Evolutionary conservation across 2,329 filamentous ascomycete species (phyloP), one percentile per base, ranked within the genome.

Genomic region (Stromatinia cepivora): DNA sequence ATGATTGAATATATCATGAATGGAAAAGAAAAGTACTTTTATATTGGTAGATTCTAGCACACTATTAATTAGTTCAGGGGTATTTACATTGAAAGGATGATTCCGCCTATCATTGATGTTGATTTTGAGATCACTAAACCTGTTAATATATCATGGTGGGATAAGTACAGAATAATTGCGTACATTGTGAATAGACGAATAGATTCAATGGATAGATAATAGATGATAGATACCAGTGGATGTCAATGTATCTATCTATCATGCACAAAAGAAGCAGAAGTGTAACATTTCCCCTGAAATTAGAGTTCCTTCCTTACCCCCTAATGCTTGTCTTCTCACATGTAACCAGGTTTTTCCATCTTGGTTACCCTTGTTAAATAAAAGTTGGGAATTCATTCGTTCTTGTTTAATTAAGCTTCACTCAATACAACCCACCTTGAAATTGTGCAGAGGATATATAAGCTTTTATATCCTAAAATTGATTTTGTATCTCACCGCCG

Each of bases 231-330:
- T 39, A 36, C 36, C 36, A 36, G 36, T 10, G 0, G 2, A 15
- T 42, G 39, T 42, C 39, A 15, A 42, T 13, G 45, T 22, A 20
- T 48, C 39, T 39, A 42, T 42, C 10, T 17, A 46, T 22, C n/a
- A 6, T 39, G 34, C 54, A 57, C 34, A 39, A 57, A 39, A 39
- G 31, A 20, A 39, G 54, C 22, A 39, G 11, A 57, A 39, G 34
- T 39, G 58, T 46, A n/a, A n/a, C 45, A 50, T 62, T 62, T 36
- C 59, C 59, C 59, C 59, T 62, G 59, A 62, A 50, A 50, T 50
- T 50, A 62, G 31, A 56, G 31, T 15, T 56, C 20, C 52, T 31
- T 57, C 54, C 3, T 15, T 42, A 25, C 28, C 45, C 59, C 28
- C 42, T 62, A 17, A 48, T 62, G 58, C 58, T 62, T 48, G 58